phyloP scores from a whole-genome alignment of 164 flowering plant genomes.

The Dillenia suffruticosa region DNA sequence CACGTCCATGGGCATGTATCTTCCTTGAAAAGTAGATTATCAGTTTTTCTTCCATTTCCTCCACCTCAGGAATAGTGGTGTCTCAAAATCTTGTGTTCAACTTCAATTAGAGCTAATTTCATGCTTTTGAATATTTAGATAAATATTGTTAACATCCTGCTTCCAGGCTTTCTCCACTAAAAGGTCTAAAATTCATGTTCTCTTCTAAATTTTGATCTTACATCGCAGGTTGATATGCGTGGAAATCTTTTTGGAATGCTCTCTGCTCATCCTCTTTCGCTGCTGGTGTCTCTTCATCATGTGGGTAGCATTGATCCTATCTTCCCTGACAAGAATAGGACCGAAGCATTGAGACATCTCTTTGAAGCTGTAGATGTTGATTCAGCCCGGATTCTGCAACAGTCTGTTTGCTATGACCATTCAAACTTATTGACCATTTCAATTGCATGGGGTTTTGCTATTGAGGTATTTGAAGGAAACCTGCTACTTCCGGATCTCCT shows the following conservation, averaged over 20 bases:
- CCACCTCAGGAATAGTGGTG: too few relatives aligned
- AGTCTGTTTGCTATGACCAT: conserved; percentile 67
- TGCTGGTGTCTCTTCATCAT: conserved; percentile 80
- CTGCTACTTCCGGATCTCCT: conserved; percentile 59
- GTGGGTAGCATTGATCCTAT: conserved; percentile 63
- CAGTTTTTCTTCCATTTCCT: too few relatives aligned
- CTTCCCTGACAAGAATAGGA: conserved; percentile 57
- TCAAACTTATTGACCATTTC: conserved; percentile 49
- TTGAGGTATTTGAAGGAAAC: conserved; percentile 64
- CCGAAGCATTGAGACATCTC: conserved; percentile 49
- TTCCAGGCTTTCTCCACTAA: too few relatives aligned
- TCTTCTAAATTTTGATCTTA: too few relatives aligned
- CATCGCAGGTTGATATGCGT: conserved; percentile 63
- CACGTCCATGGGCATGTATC: too few relatives aligned
- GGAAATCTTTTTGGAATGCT: conserved; percentile 81
- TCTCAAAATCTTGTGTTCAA: too few relatives aligned
- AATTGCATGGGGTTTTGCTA: conserved; percentile 76
- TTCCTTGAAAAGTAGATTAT: too few relatives aligned
- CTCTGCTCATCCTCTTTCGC: conserved; percentile 68
- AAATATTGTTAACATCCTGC: too few relatives aligned
- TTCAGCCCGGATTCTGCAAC: conserved; percentile 64
- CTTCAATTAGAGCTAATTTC: too few relatives aligned
- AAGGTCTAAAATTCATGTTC: too few relatives aligned
- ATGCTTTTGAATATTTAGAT: too few relatives aligned
- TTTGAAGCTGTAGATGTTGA: conserved; percentile 54